Conservation (phyloP, 2,329 filamentous ascomycete genomes). For the Teratosphaeriaceae sp. region DNA sequence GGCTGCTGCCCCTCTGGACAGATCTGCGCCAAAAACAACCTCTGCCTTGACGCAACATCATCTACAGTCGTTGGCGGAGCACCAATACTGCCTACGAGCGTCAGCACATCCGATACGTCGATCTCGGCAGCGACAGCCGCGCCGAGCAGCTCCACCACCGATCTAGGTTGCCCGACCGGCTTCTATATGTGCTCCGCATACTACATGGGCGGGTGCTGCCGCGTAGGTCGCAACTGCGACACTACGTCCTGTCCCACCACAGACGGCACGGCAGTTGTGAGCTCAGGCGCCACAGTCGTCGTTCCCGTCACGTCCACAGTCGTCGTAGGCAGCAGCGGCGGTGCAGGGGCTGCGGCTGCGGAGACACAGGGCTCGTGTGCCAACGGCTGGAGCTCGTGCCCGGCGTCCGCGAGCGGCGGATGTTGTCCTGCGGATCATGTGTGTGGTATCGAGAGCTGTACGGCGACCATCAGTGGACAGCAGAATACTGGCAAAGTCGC, state of each 20-base stretch:
- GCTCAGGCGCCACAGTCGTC: conserved; percentile 61
- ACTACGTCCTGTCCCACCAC: conserved; percentile 68
- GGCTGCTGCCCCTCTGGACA: conserved; percentile 43
- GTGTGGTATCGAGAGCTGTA: conserved; percentile 67
- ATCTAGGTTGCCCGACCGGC: conserved; percentile 66
- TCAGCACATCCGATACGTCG: conserved; percentile 12
- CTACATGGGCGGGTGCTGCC: conserved; percentile 79
- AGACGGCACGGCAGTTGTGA: conserved; percentile 57
- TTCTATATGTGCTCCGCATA: conserved; percentile 87
- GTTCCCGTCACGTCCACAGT: conserved; percentile 25
- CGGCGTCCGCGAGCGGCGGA: conserved; percentile 59
- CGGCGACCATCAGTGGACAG: conserved; percentile 48
- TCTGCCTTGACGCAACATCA: conserved; percentile 27
- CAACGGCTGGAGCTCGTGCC: conserved; percentile 70
- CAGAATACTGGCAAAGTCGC: conserved; percentile 44
- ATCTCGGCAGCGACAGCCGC: conserved; percentile 13
- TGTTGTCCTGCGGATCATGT: conserved; percentile 76
- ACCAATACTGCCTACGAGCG: conserved; percentile 19
- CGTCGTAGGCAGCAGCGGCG: conserved; percentile 7
- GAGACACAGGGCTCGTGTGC: conserved; percentile 52
- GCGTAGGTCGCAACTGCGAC: conserved; percentile 77
- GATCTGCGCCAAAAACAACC: conserved; percentile 34
- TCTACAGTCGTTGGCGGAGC: conserved; percentile 32
- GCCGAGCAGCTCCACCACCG: conserved; percentile 24
- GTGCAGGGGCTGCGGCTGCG: conserved; percentile 27